Percentiles rank a stretch among this genome's conserved stretches.
Conservation (phyloP, 371 early-diverging fungal genomes). For the Mortierella sp. region DNA sequence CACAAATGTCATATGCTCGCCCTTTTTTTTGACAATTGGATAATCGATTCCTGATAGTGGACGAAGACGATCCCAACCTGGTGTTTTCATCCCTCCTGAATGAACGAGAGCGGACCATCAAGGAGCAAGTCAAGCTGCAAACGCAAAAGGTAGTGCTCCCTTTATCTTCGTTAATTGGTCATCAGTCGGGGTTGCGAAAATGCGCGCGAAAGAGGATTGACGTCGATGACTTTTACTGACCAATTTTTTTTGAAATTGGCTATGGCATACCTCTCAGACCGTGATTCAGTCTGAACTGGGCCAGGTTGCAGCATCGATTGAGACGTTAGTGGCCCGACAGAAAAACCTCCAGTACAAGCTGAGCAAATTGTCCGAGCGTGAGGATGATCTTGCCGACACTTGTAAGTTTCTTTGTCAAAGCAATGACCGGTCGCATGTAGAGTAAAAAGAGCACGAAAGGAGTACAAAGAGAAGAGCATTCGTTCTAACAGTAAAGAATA, state of each 20-base stretch:
- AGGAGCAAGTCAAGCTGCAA: constrained; percentile 54
- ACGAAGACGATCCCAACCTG: constrained; percentile 40
- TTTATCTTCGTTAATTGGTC: not conserved
- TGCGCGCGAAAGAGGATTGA: not conserved
- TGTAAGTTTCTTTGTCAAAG: constrained; percentile 50
- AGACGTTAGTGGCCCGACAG: constrained; percentile 62
- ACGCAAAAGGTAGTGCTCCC: constrained; percentile 60
- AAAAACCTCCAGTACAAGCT: constrained; percentile 66
- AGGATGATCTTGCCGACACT: constrained; percentile 66
- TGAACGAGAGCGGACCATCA: constrained; percentile 48
- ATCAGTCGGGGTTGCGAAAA: not conserved
- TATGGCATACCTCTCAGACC: constrained; percentile 50
- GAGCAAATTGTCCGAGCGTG: constrained; percentile 67
- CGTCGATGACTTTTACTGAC: not conserved
- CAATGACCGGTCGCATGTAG: not conserved
- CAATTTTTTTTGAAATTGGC: not conserved
- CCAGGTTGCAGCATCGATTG: constrained; percentile 64
- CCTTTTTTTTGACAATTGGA: not conserved
- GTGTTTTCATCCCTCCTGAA: constrained; percentile 39
- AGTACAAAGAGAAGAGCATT: not conserved
- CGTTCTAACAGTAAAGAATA: not conserved
- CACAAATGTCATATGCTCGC: not conserved
- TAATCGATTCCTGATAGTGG: constrained; percentile 28
- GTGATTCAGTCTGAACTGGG: constrained; percentile 63
- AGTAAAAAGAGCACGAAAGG: constrained; percentile 2